Base-by-base conservation (phyloP, 1,284 basidiomycete species). In the Rhodotorula sp. region DNA sequence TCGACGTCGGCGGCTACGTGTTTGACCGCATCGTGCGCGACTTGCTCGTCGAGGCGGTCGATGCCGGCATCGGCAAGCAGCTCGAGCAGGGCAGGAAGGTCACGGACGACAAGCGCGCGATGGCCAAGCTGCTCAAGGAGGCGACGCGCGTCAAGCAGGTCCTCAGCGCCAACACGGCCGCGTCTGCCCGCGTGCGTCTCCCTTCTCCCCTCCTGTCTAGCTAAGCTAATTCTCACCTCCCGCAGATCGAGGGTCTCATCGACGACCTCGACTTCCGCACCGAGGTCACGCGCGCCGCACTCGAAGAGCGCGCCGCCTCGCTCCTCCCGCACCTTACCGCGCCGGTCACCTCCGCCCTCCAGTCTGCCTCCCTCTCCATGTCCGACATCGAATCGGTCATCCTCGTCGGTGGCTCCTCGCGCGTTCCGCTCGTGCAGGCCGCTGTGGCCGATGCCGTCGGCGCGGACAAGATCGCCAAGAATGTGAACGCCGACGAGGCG, bases 401-500 rank as follows among this genome's bases (percentile, higher is more conserved):
- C 76, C 84, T 98, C 34, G 90, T 91, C 54, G 96, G 96, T 51
- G 97, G 96, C 64, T 88, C 86, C 70, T 91, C 94, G 21, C 87
- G 96, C 66, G 91, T 92, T 3, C 97, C 96, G 0, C 90, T 98
- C 86, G 88, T 99, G 48, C 94, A 97, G 81, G 82, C 88, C 19
- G 90, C 91, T 21, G 84, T 97, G 59, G 89, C 87, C 77, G 84
- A 86, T 1, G 86, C 88, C 44, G 90, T 94, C 64, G 92, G 92
- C 80, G 88, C 72, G n/a, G 86, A 88, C 68, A 91, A 91, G 80
- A 90, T 97, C 74, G 92, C 94, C 13, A 86, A 91, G 79, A 97
- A 97, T 78, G 92, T 99, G 67, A 99, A 99, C 80, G 91, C 96
- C 0, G 97, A 99, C 81, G 96, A 99, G 84, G 93, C 94, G 0